Evolutionary conservation across 2,329 filamentous ascomycete species (phyloP).

Genomic region (Polychaeton citri): DNA sequence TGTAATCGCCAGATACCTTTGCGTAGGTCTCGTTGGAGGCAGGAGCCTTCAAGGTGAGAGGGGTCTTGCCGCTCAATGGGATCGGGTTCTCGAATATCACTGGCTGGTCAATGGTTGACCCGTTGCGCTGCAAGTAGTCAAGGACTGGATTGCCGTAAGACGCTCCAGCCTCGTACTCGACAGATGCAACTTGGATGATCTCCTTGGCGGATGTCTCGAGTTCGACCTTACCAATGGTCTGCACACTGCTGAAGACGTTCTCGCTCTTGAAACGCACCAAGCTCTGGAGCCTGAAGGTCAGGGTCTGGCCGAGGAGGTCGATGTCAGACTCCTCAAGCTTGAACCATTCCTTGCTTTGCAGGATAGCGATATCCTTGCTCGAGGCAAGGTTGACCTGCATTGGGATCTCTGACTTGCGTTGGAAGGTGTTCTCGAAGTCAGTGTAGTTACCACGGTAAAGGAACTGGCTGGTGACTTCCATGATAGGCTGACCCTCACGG

Average conservation of each 20-base stretch:
- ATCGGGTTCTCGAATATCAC: conserved; percentile 97
- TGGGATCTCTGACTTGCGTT: conserved; percentile 88
- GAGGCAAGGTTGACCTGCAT: conserved; percentile 84
- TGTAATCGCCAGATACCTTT: conserved; percentile 94
- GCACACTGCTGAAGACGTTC: conserved; percentile 77
- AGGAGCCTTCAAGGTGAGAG: conserved; percentile 76
- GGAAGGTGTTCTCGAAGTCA: conserved; percentile 97
- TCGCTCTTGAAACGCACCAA: conserved; percentile 91
- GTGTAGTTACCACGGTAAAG: conserved; percentile 85
- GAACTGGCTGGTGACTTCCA: conserved; percentile 98
- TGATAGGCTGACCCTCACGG: conserved; percentile 70
- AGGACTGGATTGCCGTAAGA: conserved; percentile 95
- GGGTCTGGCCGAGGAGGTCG: conserved; percentile 79
- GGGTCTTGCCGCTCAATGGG: conserved; percentile 81
- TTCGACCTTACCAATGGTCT: conserved; percentile 84
- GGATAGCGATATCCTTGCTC: conserved; percentile 80
- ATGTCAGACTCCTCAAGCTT: conserved; percentile 70
- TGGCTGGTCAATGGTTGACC: conserved; percentile 85
- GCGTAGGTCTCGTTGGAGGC: conserved; percentile 97
- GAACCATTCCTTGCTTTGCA: conserved; percentile 98
- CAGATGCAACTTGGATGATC: conserved; percentile 90
- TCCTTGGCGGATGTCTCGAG: conserved; percentile 94
- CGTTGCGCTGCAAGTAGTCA: conserved; percentile 87
- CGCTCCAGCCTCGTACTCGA: conserved; percentile 82
- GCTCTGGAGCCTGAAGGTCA: conserved; percentile 91